phyloP scores from a whole-genome alignment of 805 yeast genomes.

The Nakazawaea wyomingensis region DNA sequence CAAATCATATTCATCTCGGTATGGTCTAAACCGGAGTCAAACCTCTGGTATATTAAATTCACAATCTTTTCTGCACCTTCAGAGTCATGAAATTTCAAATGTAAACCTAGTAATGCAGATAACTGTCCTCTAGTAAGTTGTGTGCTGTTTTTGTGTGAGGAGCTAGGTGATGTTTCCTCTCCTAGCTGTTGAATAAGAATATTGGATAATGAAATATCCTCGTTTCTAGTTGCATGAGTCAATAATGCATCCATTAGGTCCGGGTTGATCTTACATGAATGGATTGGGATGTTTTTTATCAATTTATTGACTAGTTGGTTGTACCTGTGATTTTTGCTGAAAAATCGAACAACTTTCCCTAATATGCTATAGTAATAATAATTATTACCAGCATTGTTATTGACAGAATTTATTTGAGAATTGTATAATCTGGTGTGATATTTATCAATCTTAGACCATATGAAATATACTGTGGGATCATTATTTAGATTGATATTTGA shows the following conservation, averaged over 20 bases:
- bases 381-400: conserved; percentile 23
- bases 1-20: conserved; percentile 27
- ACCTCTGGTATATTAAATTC: conserved; percentile 19
- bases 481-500: conserved; percentile 21
- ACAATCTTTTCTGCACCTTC: conserved; percentile 25
- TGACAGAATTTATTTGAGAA: conserved; percentile 18
- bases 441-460: conserved; percentile 25
- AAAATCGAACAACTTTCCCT: conserved; percentile 21
- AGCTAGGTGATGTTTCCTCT: conserved; percentile 6
- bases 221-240: conserved; percentile 23
- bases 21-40: conserved; percentile 20
- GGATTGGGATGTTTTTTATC: conserved; percentile 26
- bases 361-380: conserved; percentile 21
- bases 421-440: conserved; percentile 26
- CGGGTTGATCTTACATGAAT: conserved; percentile 28
- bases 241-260: conserved; percentile 27
- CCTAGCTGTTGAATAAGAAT: conserved; percentile 17
- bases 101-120: conserved; percentile 24
- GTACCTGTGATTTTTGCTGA: conserved; percentile 27
- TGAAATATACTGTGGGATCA: conserved; percentile 20
- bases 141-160: conserved; percentile 16
- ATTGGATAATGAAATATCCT: conserved; percentile 21
- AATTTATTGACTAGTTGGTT: conserved; percentile 20
- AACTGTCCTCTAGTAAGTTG: conserved; percentile 23
- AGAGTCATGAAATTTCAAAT: conserved; percentile 22